Base-by-base conservation (phyloP, 306 rosid genomes). In the Sicyos baderoa region DNA sequence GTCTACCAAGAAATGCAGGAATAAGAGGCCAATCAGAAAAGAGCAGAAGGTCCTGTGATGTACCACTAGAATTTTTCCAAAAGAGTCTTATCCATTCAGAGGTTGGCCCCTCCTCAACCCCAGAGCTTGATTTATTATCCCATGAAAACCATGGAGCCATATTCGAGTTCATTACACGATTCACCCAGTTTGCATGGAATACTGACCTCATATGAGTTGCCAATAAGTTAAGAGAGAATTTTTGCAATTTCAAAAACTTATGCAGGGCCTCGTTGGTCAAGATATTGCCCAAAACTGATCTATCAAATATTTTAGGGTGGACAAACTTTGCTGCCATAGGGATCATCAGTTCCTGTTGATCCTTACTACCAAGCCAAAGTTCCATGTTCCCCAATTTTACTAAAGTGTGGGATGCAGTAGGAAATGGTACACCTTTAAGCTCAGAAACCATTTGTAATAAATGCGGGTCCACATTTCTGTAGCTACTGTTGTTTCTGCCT, bases 111-210 rank as follows among this genome's bases (percentile, higher is more conserved):
- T 82, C 96, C 75, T 86, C 93, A 76, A 87, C 75, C 19, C 86
- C 88, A 71, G 87, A 81, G 76, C 78, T 76, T 76, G 84, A 71
- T 69, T 78, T 77, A 67, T 79, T 92, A 82, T 92, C 93, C 98
- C 98, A 92, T 67, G 98, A 92, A 83, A 89, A 85, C 98, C 98
- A 92, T 0, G 98, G 96, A 75, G 80, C 93, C 87, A 85, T 78
- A 84, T 83, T 86, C 76, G 96, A 83, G 65, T 82, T 83, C 83
- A 77, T 87, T 70, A 92, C 96, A 79, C 86, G 91, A 55, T 76
- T 84, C 81, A 83, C 96, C 98, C 98, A 92, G 76, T 86, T 89
- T 68, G 75, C 72, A 66, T 89, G 93, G 81, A 89, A 92, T 76
- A 89, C 80, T 65, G 76, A 75, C 78, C 75, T 89, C 96, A 92